phyloP scores from a whole-genome alignment of 2,329 filamentous ascomycete genomes.

The Trichoderma sp. region DNA sequence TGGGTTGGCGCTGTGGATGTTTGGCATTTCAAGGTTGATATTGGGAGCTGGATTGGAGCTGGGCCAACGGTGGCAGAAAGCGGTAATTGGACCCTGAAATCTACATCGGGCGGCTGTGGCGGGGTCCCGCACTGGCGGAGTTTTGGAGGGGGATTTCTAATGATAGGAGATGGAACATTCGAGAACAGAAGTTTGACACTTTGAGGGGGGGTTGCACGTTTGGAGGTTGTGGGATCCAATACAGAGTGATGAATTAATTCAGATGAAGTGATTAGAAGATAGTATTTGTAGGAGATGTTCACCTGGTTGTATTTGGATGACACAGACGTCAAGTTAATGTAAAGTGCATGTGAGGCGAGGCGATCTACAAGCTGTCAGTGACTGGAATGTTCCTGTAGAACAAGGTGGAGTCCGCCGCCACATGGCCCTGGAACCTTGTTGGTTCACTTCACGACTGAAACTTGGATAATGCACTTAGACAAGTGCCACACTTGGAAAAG shows the following conservation, averaged over 20 bases:
- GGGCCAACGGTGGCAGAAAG: not conserved
- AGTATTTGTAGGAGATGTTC: not conserved
- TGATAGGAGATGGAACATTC: conserved; percentile 14
- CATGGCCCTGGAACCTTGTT: not conserved
- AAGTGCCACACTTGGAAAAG: not conserved
- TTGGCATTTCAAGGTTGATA: not conserved
- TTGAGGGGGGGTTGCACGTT: not conserved
- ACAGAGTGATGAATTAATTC: too few species aligned
- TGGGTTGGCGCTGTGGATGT: not conserved
- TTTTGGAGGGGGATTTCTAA: conserved; percentile 11
- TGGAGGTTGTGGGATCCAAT: not conserved
- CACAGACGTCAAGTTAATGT: not conserved
- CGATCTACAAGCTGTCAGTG: not conserved
- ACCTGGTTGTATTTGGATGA: not conserved
- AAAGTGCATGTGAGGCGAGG: not conserved
- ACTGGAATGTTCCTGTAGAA: not conserved
- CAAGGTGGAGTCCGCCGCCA: not conserved
- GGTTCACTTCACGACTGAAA: too few species aligned
- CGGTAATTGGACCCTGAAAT: conserved; percentile 10
- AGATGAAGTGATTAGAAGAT: not conserved
- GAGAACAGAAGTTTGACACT: not conserved
- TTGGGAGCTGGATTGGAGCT: not conserved
- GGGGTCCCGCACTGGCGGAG: not conserved
- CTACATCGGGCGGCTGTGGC: not conserved
- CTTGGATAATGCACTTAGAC: not conserved